Percentiles rank a stretch among this genome's conserved stretches.
Evolutionary conservation across 140 eudicot genomes (phyloP).

Genomic region (Oenanthe javanica): DNA sequence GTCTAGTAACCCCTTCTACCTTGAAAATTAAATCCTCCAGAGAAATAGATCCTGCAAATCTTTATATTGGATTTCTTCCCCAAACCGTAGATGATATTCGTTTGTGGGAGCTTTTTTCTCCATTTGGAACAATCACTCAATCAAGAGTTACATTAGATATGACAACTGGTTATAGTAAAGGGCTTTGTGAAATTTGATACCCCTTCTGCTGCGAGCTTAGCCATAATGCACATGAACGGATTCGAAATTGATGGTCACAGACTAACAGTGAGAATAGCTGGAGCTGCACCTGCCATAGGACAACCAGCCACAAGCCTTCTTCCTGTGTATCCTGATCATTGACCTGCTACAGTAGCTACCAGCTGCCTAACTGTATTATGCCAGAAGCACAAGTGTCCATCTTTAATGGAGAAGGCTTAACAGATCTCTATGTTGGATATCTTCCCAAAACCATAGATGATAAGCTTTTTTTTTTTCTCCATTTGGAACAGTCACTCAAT

Average conservation of each 20-base stretch:
- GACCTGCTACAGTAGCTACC: background rate
- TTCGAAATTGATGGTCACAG: slow-evolving; percentile 22
- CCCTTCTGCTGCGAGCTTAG: slow-evolving; percentile 17
- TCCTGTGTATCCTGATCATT: background rate
- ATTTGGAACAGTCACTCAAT: slow-evolving; percentile 18
- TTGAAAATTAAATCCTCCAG: slow-evolving; percentile 11
- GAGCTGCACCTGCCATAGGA: slow-evolving; percentile 6
- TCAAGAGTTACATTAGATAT: slow-evolving; percentile 13
- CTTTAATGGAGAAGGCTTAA: background rate
- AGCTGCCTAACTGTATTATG: background rate
- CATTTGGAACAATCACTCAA: slow-evolving; percentile 19
- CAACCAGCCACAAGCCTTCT: slow-evolving; percentile 1
- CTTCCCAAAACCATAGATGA: slow-evolving; percentile 22
- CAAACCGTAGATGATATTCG: slow-evolving; percentile 14
- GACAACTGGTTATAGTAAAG: slow-evolving; percentile 22
- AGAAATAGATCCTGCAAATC: slow-evolving; percentile 18
- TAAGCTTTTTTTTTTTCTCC: slow-evolving; percentile 22
- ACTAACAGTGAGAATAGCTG: slow-evolving; percentile 28
- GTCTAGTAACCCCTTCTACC: slow-evolving; percentile 5
- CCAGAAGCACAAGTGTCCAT: slow-evolving; percentile 10
- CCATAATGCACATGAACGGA: slow-evolving; percentile 25
- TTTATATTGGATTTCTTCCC: slow-evolving; percentile 26
- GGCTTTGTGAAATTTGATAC: slow-evolving; percentile 30
- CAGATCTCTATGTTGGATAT: background rate
- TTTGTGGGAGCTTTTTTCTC: slow-evolving; percentile 16